Base-by-base conservation (phyloP, 1,284 basidiomycete species). In the Marasmius oreades region DNA sequence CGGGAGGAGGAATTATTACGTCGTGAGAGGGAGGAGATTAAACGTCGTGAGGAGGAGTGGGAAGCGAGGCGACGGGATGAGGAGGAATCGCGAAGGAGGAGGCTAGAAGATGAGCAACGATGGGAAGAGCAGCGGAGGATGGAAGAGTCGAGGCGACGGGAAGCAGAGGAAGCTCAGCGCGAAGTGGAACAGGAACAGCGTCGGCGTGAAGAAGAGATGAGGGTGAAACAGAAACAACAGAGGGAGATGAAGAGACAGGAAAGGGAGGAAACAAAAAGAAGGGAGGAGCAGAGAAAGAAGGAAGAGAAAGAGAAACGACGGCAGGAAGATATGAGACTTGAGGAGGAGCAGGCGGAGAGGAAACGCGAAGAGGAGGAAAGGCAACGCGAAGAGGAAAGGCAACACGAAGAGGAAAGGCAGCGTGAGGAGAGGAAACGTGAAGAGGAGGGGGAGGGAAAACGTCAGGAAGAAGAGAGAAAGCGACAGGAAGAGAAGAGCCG, bases 271-370 rank as follows among this genome's bases (percentile, higher is more conserved):
- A 52, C 45, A 60, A 55, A 55, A 63, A 68, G 46, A 62, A 63
- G 56, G 63, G 66, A 58, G 61, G 62, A 37, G n/a, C 59, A 55
- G 58, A 53, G 61, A 48, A 67, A 69, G 70, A 56, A 67, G 66
- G n/a, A n/a, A 58, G 69, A 70, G 50, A 50, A 67, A 23, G 66
- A 58, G n/a, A 63, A 61, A 11, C 62, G 63, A 53, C 67, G 68
- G 56, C 64, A 64, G 59, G 67, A 69, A 53, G 63, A 63, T 16
- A 61, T 54, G 48, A 51, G 54, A 42, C 55, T 58, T 42, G 62
- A 60, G 31, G 63, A 65, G 52, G 66, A 65, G 45, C 60, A 57
- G 14, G 52, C 58, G 12, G 57, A 53, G 16, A 61, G 57, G 56
- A 61, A 63, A 47, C 62, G 60, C 52, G 67, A 68, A 52, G 59